A percentile compares a stretch with the other conserved stretches of the same genome.
These are phyloP conservation scores for Aspergillus candidus DNA, from an alignment of 2,329 filamentous ascomycete genomes.

Conservation along the genomic window DNA sequence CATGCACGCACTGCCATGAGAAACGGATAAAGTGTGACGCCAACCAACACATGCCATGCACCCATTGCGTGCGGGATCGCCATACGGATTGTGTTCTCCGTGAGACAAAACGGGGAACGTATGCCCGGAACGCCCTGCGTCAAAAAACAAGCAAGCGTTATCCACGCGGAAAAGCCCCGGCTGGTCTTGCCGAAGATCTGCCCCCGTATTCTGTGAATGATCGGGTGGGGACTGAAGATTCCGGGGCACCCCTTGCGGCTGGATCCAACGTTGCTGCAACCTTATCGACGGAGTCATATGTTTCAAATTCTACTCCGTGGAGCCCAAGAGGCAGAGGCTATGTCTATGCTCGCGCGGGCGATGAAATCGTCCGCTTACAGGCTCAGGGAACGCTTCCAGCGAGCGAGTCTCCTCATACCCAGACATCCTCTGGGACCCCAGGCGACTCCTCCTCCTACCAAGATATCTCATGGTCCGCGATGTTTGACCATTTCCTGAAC, in stretches of 20 bases:
- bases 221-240: too few species aligned
- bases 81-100: background rate
- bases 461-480: background rate
- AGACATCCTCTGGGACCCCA: background rate
- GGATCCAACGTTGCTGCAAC: too few species aligned
- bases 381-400: background rate
- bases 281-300: too few species aligned
- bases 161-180: too few species aligned
- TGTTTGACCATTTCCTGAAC: conserved; percentile 5
- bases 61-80: background rate
- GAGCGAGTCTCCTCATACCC: background rate
- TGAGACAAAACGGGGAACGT: conserved; percentile 1
- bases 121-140: background rate
- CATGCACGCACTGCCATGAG: conserved; percentile 1
- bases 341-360: too few species aligned
- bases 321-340: too few species aligned
- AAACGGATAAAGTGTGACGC: conserved; percentile 4
- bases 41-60: background rate
- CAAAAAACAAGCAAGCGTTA: too few species aligned
- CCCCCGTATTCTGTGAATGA: too few species aligned
- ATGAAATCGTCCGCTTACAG: too few species aligned
- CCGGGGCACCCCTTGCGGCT: too few species aligned
- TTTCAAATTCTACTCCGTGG: too few species aligned
- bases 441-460: background rate
- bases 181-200: too few species aligned